A percentile compares a stretch with the other conserved stretches of the same genome.
Evolutionary conservation across 306 rosid species (phyloP).

Genomic region (Pyrus communis): DNA sequence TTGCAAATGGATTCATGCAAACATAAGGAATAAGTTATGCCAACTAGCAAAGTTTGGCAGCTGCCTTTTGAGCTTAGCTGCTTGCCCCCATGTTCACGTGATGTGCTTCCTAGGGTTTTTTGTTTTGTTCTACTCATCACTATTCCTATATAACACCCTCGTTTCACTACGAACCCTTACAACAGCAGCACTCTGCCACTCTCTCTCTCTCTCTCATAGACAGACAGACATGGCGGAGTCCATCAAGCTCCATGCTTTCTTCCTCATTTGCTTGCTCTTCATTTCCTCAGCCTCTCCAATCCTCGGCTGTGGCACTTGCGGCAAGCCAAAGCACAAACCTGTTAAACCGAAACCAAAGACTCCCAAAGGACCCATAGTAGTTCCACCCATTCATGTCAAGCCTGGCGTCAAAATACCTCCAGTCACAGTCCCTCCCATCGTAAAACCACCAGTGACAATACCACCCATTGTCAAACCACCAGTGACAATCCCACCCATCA

Average conservation of each 20-base stretch:
- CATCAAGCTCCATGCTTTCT: slow-evolving; percentile 44
- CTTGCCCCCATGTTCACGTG: slow-evolving; percentile 75
- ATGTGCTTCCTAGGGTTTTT: slow-evolving; percentile 31
- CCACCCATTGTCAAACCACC: slow-evolving; percentile 5
- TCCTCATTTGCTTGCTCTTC: slow-evolving; percentile 73
- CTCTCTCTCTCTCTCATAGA: not conserved
- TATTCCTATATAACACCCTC: slow-evolving; percentile 21
- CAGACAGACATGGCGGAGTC: slow-evolving; percentile 42
- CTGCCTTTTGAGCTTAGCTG: slow-evolving; percentile 28
- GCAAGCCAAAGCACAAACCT: slow-evolving; percentile 38
- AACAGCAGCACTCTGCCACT: not conserved
- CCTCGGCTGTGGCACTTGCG: slow-evolving; percentile 58
- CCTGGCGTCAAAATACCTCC: slow-evolving; percentile 15
- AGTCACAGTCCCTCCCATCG: slow-evolving; percentile 11
- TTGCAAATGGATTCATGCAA: not conserved
- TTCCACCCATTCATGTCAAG: slow-evolving; percentile 1
- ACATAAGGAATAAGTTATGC: not conserved
- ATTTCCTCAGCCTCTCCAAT: slow-evolving; percentile 65
- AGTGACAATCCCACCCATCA: slow-evolving; percentile 13
- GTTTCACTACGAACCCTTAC: not conserved
- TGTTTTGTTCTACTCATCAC: slow-evolving; percentile 37
- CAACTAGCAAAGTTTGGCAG: slow-evolving; percentile 39
- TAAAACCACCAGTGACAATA: slow-evolving; percentile 2
- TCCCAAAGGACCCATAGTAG: slow-evolving; percentile 27
- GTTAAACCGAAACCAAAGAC: slow-evolving; percentile 10